Evolutionary conservation across 805 yeast species (phyloP), one percentile per base, ranked within the genome.

Genomic region (Metschnikowia rubicola): DNA sequence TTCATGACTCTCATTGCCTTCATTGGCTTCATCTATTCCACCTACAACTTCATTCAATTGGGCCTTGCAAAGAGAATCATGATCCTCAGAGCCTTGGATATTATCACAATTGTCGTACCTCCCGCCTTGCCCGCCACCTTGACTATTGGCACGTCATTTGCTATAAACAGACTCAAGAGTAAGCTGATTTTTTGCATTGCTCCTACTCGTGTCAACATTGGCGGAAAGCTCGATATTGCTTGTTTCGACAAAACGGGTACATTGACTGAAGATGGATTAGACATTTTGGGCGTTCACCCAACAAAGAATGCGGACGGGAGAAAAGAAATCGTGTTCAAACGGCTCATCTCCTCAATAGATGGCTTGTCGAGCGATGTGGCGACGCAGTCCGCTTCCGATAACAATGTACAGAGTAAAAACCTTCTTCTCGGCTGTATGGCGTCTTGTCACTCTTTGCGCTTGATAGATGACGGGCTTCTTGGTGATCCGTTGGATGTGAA

Each of bases 231-330:
- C 26, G 97, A 92, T 61, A 80, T 88, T 3, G 74, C 89, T 61
- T 90, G 96, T 59, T 94, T 94, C 65, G 99, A 94, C 69, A 94
- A 94, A 62, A 94, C 99, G 0, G 99, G 99, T 3, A 94, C 99
- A 0, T 71, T 94, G 53, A 94, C 99, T 0, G 98, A 94, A 60
- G 99, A 94, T 63, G 98, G 98, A 0, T 73, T 94, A 33, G 98
- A 92, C 63, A 88, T 94, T 3, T 73, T 90, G 58, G 83, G 84
- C 1, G 70, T 73, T 15, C 79, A 77, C 47, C 47, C 80, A 4
- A 66, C 70, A 1, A 63, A 65, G 46, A 64, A 70, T 64, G 75
- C 72, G 35, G 46, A 57, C 28, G 71, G 77, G 11, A 59, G 78
- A 52, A 67, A 66, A 48, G 74, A 68, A 44, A 63, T 67, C 28